Conservation (phyloP, 192 early-diverging fungal species). For the Jimgerdemannia lactiflua region DNA sequence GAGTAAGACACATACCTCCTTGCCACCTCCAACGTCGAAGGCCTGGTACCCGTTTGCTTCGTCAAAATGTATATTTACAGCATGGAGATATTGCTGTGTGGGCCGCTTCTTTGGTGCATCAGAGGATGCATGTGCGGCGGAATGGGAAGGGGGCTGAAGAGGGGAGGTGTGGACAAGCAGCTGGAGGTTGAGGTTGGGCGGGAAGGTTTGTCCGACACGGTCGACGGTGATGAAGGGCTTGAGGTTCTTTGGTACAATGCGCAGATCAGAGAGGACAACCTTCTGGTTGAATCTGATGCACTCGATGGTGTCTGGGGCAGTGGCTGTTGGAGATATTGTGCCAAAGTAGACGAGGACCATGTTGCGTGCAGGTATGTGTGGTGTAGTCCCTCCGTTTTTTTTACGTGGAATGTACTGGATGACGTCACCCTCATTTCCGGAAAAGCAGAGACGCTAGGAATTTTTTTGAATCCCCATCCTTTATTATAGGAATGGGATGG, state of each 20-base stretch:
- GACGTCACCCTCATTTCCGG: no score
- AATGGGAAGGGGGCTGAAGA: neutral
- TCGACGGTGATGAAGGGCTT: neutral
- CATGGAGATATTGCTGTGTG: slow-evolving; percentile 11
- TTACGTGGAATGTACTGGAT: no score
- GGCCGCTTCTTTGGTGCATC: slow-evolving; percentile 15
- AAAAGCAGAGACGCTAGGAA: no score
- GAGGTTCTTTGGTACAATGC: neutral
- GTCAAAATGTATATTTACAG: slow-evolving; percentile 20
- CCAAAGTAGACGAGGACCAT: neutral
- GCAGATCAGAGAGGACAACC: neutral
- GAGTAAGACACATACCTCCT: slow-evolving; percentile 6
- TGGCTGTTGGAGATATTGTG: neutral
- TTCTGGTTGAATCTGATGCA: neutral
- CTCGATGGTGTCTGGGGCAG: neutral
- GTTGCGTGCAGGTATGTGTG: no score
- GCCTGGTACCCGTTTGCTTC: slow-evolving; percentile 18
- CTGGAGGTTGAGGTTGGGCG: slow-evolving; percentile 19
- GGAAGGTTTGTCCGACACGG: slow-evolving; percentile 13
- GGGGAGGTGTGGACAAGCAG: slow-evolving; percentile 18
- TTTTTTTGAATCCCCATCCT: no score
- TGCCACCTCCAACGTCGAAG: slow-evolving; percentile 12
- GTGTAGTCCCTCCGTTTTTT: no score
- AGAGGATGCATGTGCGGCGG: neutral
- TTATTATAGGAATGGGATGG: no score